phyloP scores from a whole-genome alignment of 805 yeast species.

The Cyberlindnera maritima region DNA sequence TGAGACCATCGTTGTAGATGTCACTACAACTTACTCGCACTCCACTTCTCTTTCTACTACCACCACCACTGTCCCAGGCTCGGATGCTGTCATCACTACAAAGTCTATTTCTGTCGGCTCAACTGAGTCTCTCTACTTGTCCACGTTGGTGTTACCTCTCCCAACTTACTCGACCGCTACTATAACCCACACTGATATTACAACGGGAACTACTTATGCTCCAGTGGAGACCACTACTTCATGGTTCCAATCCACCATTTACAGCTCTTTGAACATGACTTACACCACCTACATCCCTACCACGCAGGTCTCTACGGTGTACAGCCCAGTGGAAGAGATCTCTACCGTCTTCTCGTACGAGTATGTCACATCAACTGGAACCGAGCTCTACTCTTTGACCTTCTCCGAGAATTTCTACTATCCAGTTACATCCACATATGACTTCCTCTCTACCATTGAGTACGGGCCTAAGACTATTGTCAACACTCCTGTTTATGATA shows the following conservation, averaged over 20 bases:
- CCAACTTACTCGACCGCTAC: slow-evolving; percentile 9
- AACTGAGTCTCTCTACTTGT: slow-evolving; percentile 2
- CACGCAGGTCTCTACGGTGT: slow-evolving; percentile 1
- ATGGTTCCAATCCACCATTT: slow-evolving; percentile 7
- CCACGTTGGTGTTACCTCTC: slow-evolving; percentile 19
- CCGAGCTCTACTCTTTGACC: slow-evolving; percentile 15
- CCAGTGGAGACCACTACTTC: slow-evolving; percentile 5
- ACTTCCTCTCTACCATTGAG: slow-evolving; percentile 1
- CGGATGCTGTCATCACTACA: neutral
- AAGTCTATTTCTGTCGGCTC: slow-evolving; percentile 5
- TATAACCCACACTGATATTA: neutral
- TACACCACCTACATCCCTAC: slow-evolving; percentile 12
- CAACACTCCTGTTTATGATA: slow-evolving; percentile 10
- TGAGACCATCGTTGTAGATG: slow-evolving; percentile 5
- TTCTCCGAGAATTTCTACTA: slow-evolving; percentile 19
- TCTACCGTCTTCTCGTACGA: slow-evolving; percentile 4
- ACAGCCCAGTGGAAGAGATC: neutral
- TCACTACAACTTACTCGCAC: slow-evolving; percentile 4
- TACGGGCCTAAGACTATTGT: slow-evolving; percentile 9
- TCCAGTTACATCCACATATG: slow-evolving; percentile 13
- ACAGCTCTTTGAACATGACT: slow-evolving; percentile 12
- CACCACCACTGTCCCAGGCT: slow-evolving; percentile 14
- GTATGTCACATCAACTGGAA: slow-evolving; percentile 11
- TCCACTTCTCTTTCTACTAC: slow-evolving; percentile 13
- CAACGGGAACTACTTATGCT: slow-evolving; percentile 1